These are phyloP conservation scores for Martensiomyces pterosporus DNA, from an alignment of 192 early-diverging fungal species.

Conservation along the genomic window DNA sequence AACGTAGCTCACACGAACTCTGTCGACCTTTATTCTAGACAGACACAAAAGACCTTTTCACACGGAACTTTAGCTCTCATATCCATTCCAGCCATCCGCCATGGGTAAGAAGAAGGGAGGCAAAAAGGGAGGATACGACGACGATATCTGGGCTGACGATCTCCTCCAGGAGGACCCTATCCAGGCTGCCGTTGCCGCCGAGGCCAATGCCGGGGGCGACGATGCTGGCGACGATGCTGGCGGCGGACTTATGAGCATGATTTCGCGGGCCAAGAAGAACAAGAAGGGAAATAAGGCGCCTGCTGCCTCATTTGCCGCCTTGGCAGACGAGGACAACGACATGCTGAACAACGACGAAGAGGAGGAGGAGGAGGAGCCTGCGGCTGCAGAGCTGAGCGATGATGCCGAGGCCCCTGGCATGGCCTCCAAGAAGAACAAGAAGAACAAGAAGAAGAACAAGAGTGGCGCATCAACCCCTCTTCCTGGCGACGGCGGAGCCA, in stretches of 20 bases:
- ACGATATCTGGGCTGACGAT: conserved; percentile 38
- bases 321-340: conserved; percentile 32
- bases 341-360: conserved; percentile 51
- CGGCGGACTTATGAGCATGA: conserved; percentile 4
- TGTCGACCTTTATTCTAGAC: no score
- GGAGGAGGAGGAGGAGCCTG: conserved; percentile 13
- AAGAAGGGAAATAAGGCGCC: conserved; percentile 16
- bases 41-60: no score
- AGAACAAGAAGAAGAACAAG: conserved; percentile 15
- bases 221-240: conserved; percentile 5
- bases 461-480: not conserved
- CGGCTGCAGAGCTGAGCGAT: no score
- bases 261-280: conserved; percentile 8
- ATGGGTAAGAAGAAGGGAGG: conserved; percentile 38
- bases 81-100: no score
- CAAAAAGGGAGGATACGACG: conserved; percentile 10
- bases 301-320: conserved; percentile 14
- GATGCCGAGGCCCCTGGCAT: conserved; percentile 4
- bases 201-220: conserved; percentile 4
- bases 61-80: no score
- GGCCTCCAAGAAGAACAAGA: conserved; percentile 21
- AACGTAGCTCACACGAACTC: no score
- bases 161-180: conserved; percentile 7
- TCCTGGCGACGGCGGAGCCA: conserved; percentile 22
- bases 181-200: not conserved